Base-by-base conservation (phyloP, 805 yeast genomes). In the Sungouiozyma intestinalis region DNA sequence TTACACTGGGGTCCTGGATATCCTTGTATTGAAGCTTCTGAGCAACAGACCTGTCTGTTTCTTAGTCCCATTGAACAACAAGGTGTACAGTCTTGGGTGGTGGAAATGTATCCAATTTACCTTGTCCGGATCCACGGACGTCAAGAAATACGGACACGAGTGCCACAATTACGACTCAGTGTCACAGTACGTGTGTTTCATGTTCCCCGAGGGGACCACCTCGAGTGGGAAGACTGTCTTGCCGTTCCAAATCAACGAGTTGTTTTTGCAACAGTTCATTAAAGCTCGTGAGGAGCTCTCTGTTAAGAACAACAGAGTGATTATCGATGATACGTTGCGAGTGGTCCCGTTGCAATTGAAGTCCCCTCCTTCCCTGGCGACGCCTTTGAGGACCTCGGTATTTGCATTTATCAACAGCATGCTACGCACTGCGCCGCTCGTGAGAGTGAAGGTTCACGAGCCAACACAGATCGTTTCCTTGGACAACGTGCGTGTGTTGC, bases 161-260 rank as follows among this genome's bases (percentile, higher is more conserved):
- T 35, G 50, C 21, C 37, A 33, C n/a, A 50, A 44, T 4, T 46
- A 49, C 18, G 15, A 33, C 7, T 14, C 35, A 6, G 35, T 61
- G 16, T 55, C 58, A 3, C 66, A 68, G n/a, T 69, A 72, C 35
- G 63, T 68, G 0, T 68, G 77, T 3, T 79, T 72, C 40, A 50
- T 82, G 17, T 76, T 86, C 44, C 69, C 80, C 2, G 97, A 87
- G 54, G 95, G 95, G 0, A 84, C 95, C 0, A 71, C 95, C 0
- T 77, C 95, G 0, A 90, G 88, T 56, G 92, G 94, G 40, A 78
- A 79, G 47, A 78, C 87, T 0, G 55, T 88, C 1, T 67, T 88
- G 46, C 77, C 85, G 3, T 73, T 83, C 42, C 64, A 66, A 3
- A 35, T 64, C 11, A 47, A 46, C 4, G 57, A 55, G n/a, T 13